Evolutionary conservation across 495 filamentous ascomycete species (phyloP).

Genomic region (Evernia prunastri): DNA sequence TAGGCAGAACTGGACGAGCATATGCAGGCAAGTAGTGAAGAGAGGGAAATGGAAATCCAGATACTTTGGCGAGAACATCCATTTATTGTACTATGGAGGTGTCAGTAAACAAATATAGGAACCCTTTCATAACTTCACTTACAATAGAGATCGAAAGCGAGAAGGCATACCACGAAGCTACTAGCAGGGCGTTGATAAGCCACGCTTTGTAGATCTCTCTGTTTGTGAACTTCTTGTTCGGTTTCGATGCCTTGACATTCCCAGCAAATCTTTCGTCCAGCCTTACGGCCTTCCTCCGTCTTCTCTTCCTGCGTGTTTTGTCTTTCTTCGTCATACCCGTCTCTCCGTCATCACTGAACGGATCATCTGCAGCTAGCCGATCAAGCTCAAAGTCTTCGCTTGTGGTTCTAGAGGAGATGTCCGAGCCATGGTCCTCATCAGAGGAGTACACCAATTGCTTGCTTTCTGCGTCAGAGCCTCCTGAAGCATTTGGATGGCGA

Average conservation of each 20-base stretch:
- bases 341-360: conserved; percentile 82
- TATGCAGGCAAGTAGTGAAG: conserved; percentile 92
- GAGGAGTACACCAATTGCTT: conserved; percentile 18
- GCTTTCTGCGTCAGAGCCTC: conserved; percentile 28
- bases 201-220: conserved; percentile 60
- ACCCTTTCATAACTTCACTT: conserved; percentile 37
- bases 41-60: conserved; percentile 91
- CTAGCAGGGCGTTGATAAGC: conserved; percentile 66
- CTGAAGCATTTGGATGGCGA: background rate
- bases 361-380: conserved; percentile 57
- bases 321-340: conserved; percentile 72
- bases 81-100: conserved; percentile 83
- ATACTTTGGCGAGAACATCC: conserved; percentile 91
- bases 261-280: conserved; percentile 67
- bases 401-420: conserved; percentile 40
- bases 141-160: conserved; percentile 92
- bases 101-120: background rate
- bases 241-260: conserved; percentile 39
- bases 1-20: conserved; percentile 90
- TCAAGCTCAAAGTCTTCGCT: conserved; percentile 54
- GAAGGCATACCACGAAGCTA: conserved; percentile 89
- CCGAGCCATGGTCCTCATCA: conserved; percentile 33
- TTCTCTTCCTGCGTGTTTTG: conserved; percentile 55
- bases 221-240: conserved; percentile 46
- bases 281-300: conserved; percentile 58